Base-by-base conservation (phyloP, 139 green algal genomes). In the Ettlia oleoabundans region DNA sequence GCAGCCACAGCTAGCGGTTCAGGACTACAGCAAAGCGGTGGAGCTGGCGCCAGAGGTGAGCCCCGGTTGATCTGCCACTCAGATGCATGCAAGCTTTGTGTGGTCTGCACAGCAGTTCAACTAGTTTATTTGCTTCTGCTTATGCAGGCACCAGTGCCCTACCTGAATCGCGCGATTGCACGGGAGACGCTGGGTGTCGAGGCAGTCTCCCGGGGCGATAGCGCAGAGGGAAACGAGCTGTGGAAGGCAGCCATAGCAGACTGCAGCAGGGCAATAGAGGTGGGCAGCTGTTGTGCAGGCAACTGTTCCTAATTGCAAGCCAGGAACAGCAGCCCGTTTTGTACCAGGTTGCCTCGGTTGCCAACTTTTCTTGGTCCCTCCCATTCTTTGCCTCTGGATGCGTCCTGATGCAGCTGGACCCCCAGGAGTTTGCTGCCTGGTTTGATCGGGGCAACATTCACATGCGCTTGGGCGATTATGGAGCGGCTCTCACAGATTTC, bases 371-470 rank as follows among this genome's bases (percentile, higher is more conserved):
- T n/a, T n/a, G n/a, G n/a, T n/a, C n/a, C n/a, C n/a, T n/a, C n/a
- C n/a, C n/a, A 15, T 15, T 58, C 47, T 15, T 15, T 58, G 10
- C 47, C 47, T 58, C 47, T 10, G 10, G 47, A 10, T 15, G 47
- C 47, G 13, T 58, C 47, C 47, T 58, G 13, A 58, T 15, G 13
- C 10, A 58, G 47, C 47, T 58, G 10, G 47, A 88, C 63, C 33
- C 78, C 8, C n/a, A 64, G 28, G 78, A 85, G 47, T 85, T 88
- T 83, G 84, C 78, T 38, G 68, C 77, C 37, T 82, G 78, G 68
- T 87, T 82, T 84, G 66, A 87, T 42, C 68, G 76, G 2, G 78
- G 78, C 47, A 79, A 86, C 67, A 62, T 88, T 24, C n/a, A 75
- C 65, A 82, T 88, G 84, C 68, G 78, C 21, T 38, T 88, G 22